Base-by-base conservation (phyloP, 2,329 filamentous ascomycete species). In the Microdochium paspali region DNA sequence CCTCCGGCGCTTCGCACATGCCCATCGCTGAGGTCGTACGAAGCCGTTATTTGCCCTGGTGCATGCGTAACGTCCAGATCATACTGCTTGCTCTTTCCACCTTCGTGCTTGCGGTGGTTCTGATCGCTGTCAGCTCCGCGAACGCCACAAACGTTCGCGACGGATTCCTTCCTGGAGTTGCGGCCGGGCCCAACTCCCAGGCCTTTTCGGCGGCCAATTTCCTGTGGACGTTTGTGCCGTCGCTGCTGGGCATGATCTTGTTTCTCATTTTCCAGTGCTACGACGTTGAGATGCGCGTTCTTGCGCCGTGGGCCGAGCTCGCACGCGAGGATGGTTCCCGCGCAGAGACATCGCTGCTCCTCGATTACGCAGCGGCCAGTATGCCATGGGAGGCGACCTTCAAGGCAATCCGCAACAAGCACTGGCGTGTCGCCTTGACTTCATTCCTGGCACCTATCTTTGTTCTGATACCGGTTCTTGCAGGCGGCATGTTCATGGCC, bases 121-220 rank as follows among this genome's bases (percentile, higher is more conserved):
- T 95, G 51, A 70, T 95, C 31, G 70, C 87, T 44, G 79, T 93
- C 51, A 90, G 85, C 52, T 96, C 95, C 63, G 71, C 90, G 50
- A 81, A 84, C 32, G 70, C 74, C 5, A 82, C 78, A 9, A 76
- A 78, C 10, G 73, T 95, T 25, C 67, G 76, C 31, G 62, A 72
- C 7, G 90, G 90, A 9, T 96, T 95, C 62, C 63, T 74, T 6
- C 89, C 90, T 2, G 69, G 74, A 6, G 69, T 95, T 1, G 68
- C 73, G 10, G 80, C 84, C 0, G 69, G 72, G 2, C 80, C 87
- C 1, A 69, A 76, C 3, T 58, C 66, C 0, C 71, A 70, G 24
- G 87, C 85, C 18, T 96, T 94, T 65, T 94, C 88, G 1, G 73
- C 87, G 1, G 87, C 89, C 45, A 89, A 95, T 65, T 96, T 96